Evolutionary conservation across 148 eudicot species (phyloP).

Genomic region (Nepenthes gracilis): DNA sequence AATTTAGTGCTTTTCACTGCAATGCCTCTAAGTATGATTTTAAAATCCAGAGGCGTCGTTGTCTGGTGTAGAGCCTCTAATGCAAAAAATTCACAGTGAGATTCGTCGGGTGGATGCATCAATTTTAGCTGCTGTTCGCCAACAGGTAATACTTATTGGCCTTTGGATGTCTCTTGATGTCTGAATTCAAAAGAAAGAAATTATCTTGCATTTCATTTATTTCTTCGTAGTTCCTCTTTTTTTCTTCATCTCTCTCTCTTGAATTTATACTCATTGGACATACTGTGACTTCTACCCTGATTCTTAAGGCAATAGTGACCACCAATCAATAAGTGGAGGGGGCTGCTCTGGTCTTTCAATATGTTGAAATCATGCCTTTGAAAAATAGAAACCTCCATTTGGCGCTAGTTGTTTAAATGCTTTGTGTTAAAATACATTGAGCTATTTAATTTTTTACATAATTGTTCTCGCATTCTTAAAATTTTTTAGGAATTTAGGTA

Average conservation of each 20-base stretch:
- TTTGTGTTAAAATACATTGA: no score
- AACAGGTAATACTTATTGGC: slow-evolving; percentile 51
- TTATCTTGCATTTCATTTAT: neutral
- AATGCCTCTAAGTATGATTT: slow-evolving; percentile 7
- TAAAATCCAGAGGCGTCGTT: slow-evolving; percentile 74
- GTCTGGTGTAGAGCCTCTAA: slow-evolving; percentile 94
- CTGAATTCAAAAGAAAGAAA: slow-evolving; percentile 3
- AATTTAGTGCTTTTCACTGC: neutral
- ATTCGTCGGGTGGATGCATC: slow-evolving; percentile 88
- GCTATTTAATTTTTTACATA: no score
- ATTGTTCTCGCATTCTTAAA: no score
- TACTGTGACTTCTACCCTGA: no score
- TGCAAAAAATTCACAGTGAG: slow-evolving; percentile 91
- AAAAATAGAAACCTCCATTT: no score
- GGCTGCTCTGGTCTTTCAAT: no score
- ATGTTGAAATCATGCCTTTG: no score
- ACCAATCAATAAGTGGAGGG: no score
- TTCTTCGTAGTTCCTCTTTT: neutral
- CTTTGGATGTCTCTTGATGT: slow-evolving; percentile 3
- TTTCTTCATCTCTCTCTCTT: neutral
- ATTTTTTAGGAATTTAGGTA: no score
- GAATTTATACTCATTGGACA: no score
- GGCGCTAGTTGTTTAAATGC: no score
- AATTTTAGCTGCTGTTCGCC: slow-evolving; percentile 89
- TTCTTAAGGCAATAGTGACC: no score